phyloP scores from a whole-genome alignment of 129 eudicot genomes.

The Tagetes erecta region DNA sequence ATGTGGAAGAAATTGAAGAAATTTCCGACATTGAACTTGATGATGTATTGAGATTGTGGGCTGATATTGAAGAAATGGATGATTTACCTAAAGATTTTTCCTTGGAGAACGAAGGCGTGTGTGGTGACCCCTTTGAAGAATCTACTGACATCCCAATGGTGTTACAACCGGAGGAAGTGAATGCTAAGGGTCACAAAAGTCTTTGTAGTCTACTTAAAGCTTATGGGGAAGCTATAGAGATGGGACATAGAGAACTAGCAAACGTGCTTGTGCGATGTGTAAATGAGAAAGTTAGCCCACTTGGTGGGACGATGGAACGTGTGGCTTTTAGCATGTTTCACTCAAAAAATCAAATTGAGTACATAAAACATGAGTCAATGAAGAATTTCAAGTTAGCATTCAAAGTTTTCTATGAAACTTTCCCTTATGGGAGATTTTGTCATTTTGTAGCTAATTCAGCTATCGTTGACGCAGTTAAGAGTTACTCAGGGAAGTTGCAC shows the following conservation, averaged over 20 bases:
- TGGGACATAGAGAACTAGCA: constrained; percentile 43
- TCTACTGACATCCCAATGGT: constrained; percentile 15
- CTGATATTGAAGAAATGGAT: constrained; percentile 34
- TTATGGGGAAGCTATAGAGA: constrained; percentile 70
- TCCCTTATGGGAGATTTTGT: constrained; percentile 55
- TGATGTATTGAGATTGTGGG: constrained; percentile 41
- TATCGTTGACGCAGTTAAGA: constrained; percentile 53
- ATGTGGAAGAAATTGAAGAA: constrained; percentile 29
- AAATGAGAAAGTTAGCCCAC: constrained; percentile 44
- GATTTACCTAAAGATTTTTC: neutral
- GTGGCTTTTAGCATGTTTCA: constrained; percentile 46
- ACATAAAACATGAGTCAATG: constrained; percentile 45
- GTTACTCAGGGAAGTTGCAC: constrained; percentile 35
- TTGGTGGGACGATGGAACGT: constrained; percentile 55
- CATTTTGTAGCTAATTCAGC: constrained; percentile 62
- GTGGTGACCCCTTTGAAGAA: constrained; percentile 24
- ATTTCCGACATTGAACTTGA: constrained; percentile 27
- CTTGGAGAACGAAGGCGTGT: constrained; percentile 10
- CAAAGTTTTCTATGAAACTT: constrained; percentile 46
- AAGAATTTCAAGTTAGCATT: constrained; percentile 48
- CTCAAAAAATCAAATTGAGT: constrained; percentile 38
- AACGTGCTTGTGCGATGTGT: constrained; percentile 40
- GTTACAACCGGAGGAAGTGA: constrained; percentile 34
- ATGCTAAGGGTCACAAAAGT: constrained; percentile 38
- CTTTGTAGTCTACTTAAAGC: constrained; percentile 47